Evolutionary conservation across 192 early-diverging fungal species (phyloP).

Genomic region (Coemansia sp.): DNA sequence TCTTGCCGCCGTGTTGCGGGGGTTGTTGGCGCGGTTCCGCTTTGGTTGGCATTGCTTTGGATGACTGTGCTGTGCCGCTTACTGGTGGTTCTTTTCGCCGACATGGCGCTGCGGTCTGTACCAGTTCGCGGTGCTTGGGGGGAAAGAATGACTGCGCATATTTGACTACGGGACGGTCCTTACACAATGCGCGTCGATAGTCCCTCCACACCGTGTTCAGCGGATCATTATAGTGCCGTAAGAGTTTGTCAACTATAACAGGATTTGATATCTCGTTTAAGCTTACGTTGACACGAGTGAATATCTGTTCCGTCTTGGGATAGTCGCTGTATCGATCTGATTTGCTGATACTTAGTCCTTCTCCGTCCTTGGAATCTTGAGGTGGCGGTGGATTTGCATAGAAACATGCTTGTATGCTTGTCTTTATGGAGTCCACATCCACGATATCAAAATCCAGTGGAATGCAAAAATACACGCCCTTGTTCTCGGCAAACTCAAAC

Average conservation of each 20-base stretch:
- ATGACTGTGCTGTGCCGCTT: background rate
- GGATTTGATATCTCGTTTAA: slow-evolving; percentile 4
- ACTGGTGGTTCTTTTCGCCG: background rate
- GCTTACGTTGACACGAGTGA: slow-evolving; percentile 26
- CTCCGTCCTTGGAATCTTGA: background rate
- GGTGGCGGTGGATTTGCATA: slow-evolving; percentile 16
- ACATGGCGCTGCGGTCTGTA: background rate
- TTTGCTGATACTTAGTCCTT: slow-evolving; percentile 11
- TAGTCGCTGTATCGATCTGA: slow-evolving; percentile 20
- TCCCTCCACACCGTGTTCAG: slow-evolving; percentile 27
- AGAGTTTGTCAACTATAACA: slow-evolving; percentile 9
- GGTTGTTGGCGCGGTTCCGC: background rate
- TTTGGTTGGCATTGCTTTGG: background rate
- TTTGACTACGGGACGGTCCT: slow-evolving; percentile 19
- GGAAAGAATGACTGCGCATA: slow-evolving; percentile 35
- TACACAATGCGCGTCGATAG: slow-evolving; percentile 19
- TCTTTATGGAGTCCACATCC: slow-evolving; percentile 16
- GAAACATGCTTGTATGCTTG: slow-evolving; percentile 15
- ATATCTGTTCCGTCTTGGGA: slow-evolving; percentile 9
- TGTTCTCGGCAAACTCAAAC: slow-evolving; percentile 60
- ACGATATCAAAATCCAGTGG: slow-evolving; percentile 60
- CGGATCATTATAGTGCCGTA: slow-evolving; percentile 8
- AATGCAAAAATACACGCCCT: slow-evolving; percentile 53
- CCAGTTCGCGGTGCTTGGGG: background rate
- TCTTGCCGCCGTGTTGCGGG: slow-evolving; percentile 28